Percentiles rank a stretch among this genome's conserved stretches.
Evolutionary conservation across 148 eudicot species (phyloP).

Genomic region (Amaranthus hypochondriacus): DNA sequence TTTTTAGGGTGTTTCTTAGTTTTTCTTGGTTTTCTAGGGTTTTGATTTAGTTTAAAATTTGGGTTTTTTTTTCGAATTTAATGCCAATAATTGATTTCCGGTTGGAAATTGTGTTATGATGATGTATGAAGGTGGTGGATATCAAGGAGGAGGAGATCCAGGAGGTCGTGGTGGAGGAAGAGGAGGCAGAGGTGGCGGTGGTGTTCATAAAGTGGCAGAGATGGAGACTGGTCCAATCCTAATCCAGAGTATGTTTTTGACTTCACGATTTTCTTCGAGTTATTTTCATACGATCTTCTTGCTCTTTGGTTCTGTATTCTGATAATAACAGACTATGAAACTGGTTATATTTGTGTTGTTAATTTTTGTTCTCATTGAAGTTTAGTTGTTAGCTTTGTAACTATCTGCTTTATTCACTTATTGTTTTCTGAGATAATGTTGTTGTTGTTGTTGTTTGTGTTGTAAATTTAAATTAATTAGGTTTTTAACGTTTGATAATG

Average conservation of each 20-base stretch:
- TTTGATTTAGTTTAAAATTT: no score
- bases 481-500: background rate
- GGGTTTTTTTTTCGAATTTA: background rate
- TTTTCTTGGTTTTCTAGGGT: no score
- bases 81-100: background rate
- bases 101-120: background rate
- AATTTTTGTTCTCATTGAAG: no score
- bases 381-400: no score
- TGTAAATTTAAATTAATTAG: no score
- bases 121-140: slow-evolving; percentile 37
- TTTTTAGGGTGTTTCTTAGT: no score
- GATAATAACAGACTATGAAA: no score
- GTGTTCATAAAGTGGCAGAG: slow-evolving; percentile 68
- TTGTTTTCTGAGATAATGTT: no score
- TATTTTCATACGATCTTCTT: no score
- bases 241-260: slow-evolving; percentile 51
- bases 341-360: no score
- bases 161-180: slow-evolving; percentile 46
- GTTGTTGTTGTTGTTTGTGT: no score
- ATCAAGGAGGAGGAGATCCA: slow-evolving; percentile 43
- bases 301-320: no score
- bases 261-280: background rate
- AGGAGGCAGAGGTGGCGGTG: slow-evolving; percentile 35
- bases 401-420: background rate
- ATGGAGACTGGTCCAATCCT: slow-evolving; percentile 96